These are phyloP conservation scores for Aspergillus versicolor DNA, from an alignment of 2,329 filamentous ascomycete genomes.

Conservation along the genomic window DNA sequence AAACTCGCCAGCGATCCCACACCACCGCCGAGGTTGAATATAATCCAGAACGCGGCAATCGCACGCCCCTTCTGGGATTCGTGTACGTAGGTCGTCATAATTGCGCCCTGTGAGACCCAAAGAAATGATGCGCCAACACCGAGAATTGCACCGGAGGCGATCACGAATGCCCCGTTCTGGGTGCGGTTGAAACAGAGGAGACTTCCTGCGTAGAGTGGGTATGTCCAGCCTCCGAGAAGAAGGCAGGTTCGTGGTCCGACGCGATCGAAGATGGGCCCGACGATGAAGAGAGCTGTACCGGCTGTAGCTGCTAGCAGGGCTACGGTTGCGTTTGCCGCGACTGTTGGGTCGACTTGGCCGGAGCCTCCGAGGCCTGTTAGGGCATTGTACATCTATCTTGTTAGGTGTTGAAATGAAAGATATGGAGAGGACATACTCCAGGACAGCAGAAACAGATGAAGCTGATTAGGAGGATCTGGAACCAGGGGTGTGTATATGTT, in stretches of 20 bases:
- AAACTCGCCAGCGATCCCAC: neutral
- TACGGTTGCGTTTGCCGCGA: slow-evolving; percentile 49
- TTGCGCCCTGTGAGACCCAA: slow-evolving; percentile 1
- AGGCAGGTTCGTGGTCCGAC: slow-evolving; percentile 46
- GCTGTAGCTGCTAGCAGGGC: slow-evolving; percentile 46
- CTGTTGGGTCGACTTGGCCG: slow-evolving; percentile 47
- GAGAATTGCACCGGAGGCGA: neutral
- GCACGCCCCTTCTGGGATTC: neutral
- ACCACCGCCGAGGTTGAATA: neutral
- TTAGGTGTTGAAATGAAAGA: too few species aligned
- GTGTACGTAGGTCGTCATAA: neutral
- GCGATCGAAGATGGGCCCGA: slow-evolving; percentile 45
- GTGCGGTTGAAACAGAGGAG: slow-evolving; percentile 46
- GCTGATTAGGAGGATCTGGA: slow-evolving; percentile 50
- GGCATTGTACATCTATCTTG: slow-evolving; percentile 48
- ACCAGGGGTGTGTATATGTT: too few species aligned
- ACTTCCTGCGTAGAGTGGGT: slow-evolving; percentile 47
- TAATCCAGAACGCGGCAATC: neutral
- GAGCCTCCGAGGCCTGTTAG: slow-evolving; percentile 47
- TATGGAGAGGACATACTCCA: too few species aligned
- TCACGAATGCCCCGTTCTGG: slow-evolving; percentile 32
- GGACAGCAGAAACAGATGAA: slow-evolving; percentile 48
- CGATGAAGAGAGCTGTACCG: slow-evolving; percentile 45
- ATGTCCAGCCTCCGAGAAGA: slow-evolving; percentile 48
- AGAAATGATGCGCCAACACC: neutral